Evolutionary conservation across 1,284 basidiomycete genomes (phyloP).

Genomic region (Cystobasidium sp.): DNA sequence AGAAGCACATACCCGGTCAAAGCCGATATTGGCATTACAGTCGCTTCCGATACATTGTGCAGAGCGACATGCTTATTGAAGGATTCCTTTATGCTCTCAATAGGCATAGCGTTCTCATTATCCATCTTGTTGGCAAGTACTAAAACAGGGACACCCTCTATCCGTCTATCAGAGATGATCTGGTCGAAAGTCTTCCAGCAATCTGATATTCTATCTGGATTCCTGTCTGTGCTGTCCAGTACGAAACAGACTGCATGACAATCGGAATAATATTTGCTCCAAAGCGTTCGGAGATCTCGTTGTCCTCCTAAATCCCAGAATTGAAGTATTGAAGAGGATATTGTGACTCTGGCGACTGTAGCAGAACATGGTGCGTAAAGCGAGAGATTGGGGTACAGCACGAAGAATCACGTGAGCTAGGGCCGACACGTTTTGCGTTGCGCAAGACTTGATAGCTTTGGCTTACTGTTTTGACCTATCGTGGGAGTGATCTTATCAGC

Average conservation of each 20-base stretch:
- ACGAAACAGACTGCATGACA: constrained; percentile 92
- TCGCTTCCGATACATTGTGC: constrained; percentile 52
- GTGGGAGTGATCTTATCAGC: constrained; percentile 91
- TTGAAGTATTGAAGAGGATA: constrained; percentile 87
- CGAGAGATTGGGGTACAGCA: not conserved
- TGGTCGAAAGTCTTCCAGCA: constrained; percentile 92
- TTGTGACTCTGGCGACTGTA: constrained; percentile 82
- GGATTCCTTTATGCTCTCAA: constrained; percentile 71
- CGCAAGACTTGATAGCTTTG: not conserved
- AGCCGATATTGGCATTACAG: constrained; percentile 83
- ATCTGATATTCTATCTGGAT: constrained; percentile 75
- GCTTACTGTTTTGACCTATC: constrained; percentile 88
- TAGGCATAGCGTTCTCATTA: constrained; percentile 68
- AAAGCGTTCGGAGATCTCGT: constrained; percentile 85
- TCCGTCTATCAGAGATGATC: constrained; percentile 80
- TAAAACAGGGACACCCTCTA: constrained; percentile 82
- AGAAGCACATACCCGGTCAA: constrained; percentile 73
- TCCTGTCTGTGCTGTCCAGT: constrained; percentile 78
- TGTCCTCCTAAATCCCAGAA: constrained; percentile 96
- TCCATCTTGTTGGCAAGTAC: constrained; percentile 94
- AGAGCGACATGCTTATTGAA: constrained; percentile 53
- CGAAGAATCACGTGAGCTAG: not conserved
- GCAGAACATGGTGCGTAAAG: too few relatives aligned
- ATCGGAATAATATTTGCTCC: constrained; percentile 90
- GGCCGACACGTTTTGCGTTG: not conserved